Evolutionary conservation across 2,329 filamentous ascomycete genomes (phyloP).

Genomic region (Sporothrix luriei): DNA sequence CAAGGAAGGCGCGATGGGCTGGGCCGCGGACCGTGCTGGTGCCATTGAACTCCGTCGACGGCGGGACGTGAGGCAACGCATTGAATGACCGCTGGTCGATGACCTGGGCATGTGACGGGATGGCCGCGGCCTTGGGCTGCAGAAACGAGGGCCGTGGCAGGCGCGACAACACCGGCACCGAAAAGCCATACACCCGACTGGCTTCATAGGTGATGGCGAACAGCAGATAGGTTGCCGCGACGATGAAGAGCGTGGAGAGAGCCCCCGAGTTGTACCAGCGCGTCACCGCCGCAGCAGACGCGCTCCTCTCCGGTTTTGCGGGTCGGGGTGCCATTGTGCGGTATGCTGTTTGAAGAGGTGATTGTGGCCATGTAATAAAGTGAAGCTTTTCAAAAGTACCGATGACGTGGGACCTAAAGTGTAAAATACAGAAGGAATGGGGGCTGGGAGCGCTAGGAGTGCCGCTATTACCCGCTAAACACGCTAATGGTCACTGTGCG

Average conservation of each 20-base stretch:
- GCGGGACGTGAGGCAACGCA: slow-evolving; percentile 47
- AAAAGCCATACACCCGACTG: not conserved
- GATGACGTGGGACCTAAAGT: not conserved
- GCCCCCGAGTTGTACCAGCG: not conserved
- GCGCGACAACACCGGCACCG: not conserved
- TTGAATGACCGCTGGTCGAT: slow-evolving; percentile 52
- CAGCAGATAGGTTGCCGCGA: not conserved
- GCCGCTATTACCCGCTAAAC: not conserved
- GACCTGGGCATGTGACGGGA: slow-evolving; percentile 47
- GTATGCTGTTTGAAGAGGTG: not conserved
- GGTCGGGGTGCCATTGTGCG: not conserved
- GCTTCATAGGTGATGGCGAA: not conserved
- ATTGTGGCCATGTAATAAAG: not conserved
- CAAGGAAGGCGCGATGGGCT: not conserved
- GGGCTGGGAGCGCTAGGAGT: slow-evolving; percentile 1
- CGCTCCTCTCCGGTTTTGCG: too few species aligned
- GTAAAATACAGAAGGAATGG: not conserved
- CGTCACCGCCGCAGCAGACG: not conserved
- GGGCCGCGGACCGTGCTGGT: slow-evolving; percentile 27
- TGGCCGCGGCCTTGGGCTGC: not conserved
- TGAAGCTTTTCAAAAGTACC: not conserved
- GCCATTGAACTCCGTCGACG: slow-evolving; percentile 45
- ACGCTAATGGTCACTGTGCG: not conserved
- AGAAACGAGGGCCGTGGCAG: slow-evolving; percentile 5
- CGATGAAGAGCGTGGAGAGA: not conserved